Conservation (phyloP, 495 filamentous ascomycete genomes). For the Mytilinidion resinicola region DNA sequence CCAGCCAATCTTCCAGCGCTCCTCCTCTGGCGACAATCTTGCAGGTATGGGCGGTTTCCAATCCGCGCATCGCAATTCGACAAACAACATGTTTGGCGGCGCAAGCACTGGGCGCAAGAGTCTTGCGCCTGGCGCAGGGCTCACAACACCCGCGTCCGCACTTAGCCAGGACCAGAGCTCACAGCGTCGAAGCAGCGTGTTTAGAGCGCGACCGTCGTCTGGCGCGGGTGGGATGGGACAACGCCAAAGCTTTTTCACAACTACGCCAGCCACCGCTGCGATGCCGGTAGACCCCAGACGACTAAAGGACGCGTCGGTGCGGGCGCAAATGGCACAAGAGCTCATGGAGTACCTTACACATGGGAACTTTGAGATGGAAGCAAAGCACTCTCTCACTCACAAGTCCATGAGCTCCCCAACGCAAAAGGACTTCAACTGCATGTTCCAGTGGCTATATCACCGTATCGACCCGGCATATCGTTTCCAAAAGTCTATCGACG, state of each 20-base stretch:
- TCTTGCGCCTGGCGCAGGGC: conserved; percentile 56
- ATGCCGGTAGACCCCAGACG: conserved; percentile 84
- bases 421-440: conserved; percentile 92
- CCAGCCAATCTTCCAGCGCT: conserved; percentile 76
- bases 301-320: conserved; percentile 67
- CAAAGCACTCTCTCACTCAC: conserved; percentile 81
- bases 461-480: conserved; percentile 88
- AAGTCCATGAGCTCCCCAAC: conserved; percentile 90
- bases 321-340: conserved; percentile 77
- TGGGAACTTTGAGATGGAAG: conserved; percentile 93
- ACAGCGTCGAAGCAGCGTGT: conserved; percentile 83
- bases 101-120: conserved; percentile 57
- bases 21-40: conserved; percentile 70
- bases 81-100: conserved; percentile 55
- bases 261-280: conserved; percentile 68
- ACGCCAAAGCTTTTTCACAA: conserved; percentile 88
- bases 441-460: conserved; percentile 97
- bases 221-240: conserved; percentile 47
- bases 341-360: conserved; percentile 83
- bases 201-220: conserved; percentile 57
- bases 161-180: conserved; percentile 38
- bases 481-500: conserved; percentile 86
- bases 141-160: conserved; percentile 41
- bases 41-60: conserved; percentile 66
- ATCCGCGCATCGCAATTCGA: conserved; percentile 82